phyloP scores from a whole-genome alignment of 306 rosid genomes.

The Prunus dulcis region DNA sequence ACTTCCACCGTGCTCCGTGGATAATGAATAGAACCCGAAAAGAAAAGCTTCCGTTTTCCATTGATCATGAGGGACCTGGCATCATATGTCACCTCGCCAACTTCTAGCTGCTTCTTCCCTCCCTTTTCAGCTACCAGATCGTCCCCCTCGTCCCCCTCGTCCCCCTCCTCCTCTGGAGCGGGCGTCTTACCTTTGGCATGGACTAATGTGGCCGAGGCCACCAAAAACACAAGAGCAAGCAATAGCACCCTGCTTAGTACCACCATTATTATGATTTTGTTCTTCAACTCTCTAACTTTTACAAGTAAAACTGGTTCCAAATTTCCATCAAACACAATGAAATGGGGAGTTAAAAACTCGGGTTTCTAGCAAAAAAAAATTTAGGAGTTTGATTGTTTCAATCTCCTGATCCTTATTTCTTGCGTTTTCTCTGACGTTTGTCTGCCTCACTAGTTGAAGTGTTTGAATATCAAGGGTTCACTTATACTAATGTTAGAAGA shows the following conservation, averaged over 20 bases:
- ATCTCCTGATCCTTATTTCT: not conserved
- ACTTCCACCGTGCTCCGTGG: constrained; percentile 74
- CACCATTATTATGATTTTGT: not conserved
- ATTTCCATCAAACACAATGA: not conserved
- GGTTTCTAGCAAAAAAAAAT: not conserved
- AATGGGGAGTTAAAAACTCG: not conserved
- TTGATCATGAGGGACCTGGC: constrained; percentile 52
- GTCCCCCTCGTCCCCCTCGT: not conserved
- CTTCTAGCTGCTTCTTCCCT: not conserved
- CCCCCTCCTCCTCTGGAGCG: not conserved
- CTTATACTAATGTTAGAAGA: constrained; percentile 1
- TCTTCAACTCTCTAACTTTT: not conserved
- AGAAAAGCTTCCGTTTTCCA: constrained; percentile 64
- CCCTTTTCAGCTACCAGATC: not conserved
- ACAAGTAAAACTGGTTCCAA: not conserved
- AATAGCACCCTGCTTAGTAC: constrained; percentile 1
- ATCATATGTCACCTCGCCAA: constrained; percentile 52
- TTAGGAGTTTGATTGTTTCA: not conserved
- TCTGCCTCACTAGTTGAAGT: not conserved
- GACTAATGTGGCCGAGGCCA: not conserved
- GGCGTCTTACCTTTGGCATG: not conserved
- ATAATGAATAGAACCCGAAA: constrained; percentile 89
- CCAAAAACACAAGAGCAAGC: not conserved
- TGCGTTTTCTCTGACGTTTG: not conserved
- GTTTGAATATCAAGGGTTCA: constrained; percentile 2